Evolutionary conservation across 371 early-diverging fungal species (phyloP), one percentile per base, ranked within the genome.

Genomic region (Phascolomyces articulosus): DNA sequence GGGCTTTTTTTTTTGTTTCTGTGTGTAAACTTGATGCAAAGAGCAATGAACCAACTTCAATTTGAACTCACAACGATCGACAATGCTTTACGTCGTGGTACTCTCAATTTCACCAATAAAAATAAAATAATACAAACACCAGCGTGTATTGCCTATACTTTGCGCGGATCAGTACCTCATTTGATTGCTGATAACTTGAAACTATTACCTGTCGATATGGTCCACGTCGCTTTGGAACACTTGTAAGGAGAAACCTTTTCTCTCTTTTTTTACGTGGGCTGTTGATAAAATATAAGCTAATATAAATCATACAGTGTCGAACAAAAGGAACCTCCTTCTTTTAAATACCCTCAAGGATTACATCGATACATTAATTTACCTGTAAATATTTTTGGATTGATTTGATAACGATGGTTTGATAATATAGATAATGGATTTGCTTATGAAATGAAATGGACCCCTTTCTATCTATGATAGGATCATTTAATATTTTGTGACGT

Each of bases 141-240:
- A 31, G 83, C 83, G 15, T 91, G 87, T 72, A 65, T 93, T 58
- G 82, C 87, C 56, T 89, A 90, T 70, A 90, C 91, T 9, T 68
- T 84, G 48, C 86, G 86, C 34, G 93, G 92, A 9, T 79, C 91
- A 7, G 89, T 90, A 15, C 92, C 92, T 34, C 93, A 93, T 64
- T 73, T 92, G 66, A 80, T 90, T 23, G 85, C 88, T 2, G 92
- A 93, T 47, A 87, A 82, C 40, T 58, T 87, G 41, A 70, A 78
- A 21, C 60, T 63, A 13, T 74, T 87, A 23, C 81, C 80, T 15
- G 70, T 82, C 9, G 77, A 78, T 23, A 73, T 81, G 21, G 67
- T 83, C 23, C 81, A 79, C 55, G 68, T 88, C 16, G 78, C 83
- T 31, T 70, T 87, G 38, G 88, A 88, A 49, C 86, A 88, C 31